Evolutionary conservation across 2,329 filamentous ascomycete species (phyloP).

Genomic region (Nectriaceae sp.): DNA sequence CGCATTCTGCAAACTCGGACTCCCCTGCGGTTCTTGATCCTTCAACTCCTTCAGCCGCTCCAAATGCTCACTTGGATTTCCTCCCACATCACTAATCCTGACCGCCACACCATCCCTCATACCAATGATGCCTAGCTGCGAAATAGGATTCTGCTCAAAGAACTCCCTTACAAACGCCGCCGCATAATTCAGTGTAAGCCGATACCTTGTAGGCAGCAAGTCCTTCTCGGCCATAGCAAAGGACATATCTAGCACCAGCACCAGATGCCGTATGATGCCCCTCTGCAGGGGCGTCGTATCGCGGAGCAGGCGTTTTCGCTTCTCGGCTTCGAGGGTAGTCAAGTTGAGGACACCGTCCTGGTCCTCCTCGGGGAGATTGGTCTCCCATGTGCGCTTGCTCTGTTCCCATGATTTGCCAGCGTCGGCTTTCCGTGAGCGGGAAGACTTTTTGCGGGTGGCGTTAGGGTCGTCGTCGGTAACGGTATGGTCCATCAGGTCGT

Average conservation of each 20-base stretch:
- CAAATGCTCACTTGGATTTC: conserved; percentile 88
- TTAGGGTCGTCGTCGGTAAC: conserved; percentile 40
- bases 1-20: conserved; percentile 87
- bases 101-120: conserved; percentile 92
- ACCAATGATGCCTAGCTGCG: conserved; percentile 87
- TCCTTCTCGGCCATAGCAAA: conserved; percentile 96
- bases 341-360: conserved; percentile 79
- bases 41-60: conserved; percentile 70
- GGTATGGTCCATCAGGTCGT: conserved; percentile 58
- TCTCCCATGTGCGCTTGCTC: conserved; percentile 70
- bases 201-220: conserved; percentile 82
- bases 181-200: conserved; percentile 79
- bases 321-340: conserved; percentile 78
- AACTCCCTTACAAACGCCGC: conserved; percentile 89
- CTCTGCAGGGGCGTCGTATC: conserved; percentile 95
- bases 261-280: conserved; percentile 95
- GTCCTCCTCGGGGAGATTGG: conserved; percentile 67
- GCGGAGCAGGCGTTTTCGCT: conserved; percentile 77
- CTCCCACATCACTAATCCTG: conserved; percentile 83
- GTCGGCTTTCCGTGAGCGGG: conserved; percentile 33
- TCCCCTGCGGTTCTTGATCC: conserved; percentile 68
- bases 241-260: conserved; percentile 89
- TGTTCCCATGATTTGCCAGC: conserved; percentile 64
- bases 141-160: conserved; percentile 98
- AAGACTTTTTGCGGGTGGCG: conserved; percentile 29